phyloP scores from a whole-genome alignment of 768 basidiomycete species.

The Phaeotremella skinneri region DNA sequence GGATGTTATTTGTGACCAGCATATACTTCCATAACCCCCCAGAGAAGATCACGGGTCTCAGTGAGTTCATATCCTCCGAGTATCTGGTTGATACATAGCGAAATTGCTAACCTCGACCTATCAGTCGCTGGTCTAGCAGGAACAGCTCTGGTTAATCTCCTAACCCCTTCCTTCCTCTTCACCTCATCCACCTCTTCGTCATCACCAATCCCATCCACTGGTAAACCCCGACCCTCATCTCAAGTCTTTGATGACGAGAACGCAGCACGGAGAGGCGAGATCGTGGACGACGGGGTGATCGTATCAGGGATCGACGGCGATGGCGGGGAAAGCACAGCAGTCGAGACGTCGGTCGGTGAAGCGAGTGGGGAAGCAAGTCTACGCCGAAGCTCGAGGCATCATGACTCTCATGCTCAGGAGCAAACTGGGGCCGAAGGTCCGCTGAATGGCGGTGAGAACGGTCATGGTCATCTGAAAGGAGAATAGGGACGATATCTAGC shows the following conservation, averaged over 20 bases:
- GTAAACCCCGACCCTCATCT: background rate
- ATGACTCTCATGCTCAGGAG: too few relatives aligned
- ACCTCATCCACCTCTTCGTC: slow-evolving; percentile 15
- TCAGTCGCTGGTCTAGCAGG: background rate
- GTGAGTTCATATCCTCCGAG: slow-evolving; percentile 57
- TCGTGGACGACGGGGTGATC: slow-evolving; percentile 33
- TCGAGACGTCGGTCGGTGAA: background rate
- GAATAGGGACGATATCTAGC: background rate
- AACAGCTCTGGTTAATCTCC: background rate
- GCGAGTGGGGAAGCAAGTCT: background rate
- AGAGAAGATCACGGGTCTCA: slow-evolving; percentile 81
- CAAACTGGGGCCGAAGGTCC: too few relatives aligned
- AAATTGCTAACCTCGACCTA: background rate
- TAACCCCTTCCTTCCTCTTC: slow-evolving; percentile 7
- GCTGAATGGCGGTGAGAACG: background rate
- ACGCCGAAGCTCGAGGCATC: too few relatives aligned
- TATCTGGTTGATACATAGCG: background rate
- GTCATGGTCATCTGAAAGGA: slow-evolving; percentile 1
- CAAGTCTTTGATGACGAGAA: slow-evolving; percentile 29
- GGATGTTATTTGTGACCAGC: slow-evolving; percentile 74
- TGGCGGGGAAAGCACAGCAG: slow-evolving; percentile 6
- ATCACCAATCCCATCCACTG: slow-evolving; percentile 4
- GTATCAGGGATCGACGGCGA: slow-evolving; percentile 15
- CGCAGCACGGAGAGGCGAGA: slow-evolving; percentile 28
- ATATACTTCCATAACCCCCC: slow-evolving; percentile 85